These are phyloP conservation scores for Geranomyces variabilis DNA, from an alignment of 192 early-diverging fungal species.

Conservation along the genomic window DNA sequence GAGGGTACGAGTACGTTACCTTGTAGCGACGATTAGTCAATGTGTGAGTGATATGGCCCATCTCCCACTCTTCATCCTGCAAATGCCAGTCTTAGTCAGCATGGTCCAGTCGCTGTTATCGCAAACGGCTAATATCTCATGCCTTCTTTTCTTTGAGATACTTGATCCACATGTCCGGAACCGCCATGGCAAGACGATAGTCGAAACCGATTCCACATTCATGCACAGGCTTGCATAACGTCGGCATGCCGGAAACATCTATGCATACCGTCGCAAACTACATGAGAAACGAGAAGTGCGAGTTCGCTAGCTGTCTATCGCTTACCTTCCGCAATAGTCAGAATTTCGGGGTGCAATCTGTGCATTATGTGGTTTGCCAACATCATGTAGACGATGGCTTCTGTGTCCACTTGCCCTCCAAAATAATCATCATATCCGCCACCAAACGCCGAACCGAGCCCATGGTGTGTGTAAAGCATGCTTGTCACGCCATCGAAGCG, in stretches of 20 bases:
- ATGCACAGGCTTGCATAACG: conserved; percentile 77
- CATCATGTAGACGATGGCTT: conserved; percentile 89
- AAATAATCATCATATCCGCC: conserved; percentile 96
- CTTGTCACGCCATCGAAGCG: conserved; percentile 97
- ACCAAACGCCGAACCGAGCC: conserved; percentile 89
- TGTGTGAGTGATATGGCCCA: conserved; percentile 82
- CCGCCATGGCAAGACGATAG: conserved; percentile 93
- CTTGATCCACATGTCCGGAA: conserved; percentile 99
- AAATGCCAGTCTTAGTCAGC: not conserved
- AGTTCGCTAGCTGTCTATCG: not conserved
- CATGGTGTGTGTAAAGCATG: conserved; percentile 96
- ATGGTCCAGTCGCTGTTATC: not conserved
- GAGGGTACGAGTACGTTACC: conserved; percentile 42
- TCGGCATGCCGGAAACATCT: conserved; percentile 99
- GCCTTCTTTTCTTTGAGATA: conserved; percentile 80
- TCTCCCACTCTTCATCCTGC: conserved; percentile 90
- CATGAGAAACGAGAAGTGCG: not conserved
- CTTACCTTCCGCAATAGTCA: conserved; percentile 91
- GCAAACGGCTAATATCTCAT: not conserved
- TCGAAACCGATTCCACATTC: conserved; percentile 98
- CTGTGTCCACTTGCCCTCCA: conserved; percentile 76
- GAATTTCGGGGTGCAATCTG: conserved; percentile 72
- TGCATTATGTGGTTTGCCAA: conserved; percentile 67
- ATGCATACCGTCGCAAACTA: not conserved
- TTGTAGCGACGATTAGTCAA: conserved; percentile 88